Conservation (phyloP, 2,329 filamentous ascomycete species). For the Claviceps pazoutovae region DNA sequence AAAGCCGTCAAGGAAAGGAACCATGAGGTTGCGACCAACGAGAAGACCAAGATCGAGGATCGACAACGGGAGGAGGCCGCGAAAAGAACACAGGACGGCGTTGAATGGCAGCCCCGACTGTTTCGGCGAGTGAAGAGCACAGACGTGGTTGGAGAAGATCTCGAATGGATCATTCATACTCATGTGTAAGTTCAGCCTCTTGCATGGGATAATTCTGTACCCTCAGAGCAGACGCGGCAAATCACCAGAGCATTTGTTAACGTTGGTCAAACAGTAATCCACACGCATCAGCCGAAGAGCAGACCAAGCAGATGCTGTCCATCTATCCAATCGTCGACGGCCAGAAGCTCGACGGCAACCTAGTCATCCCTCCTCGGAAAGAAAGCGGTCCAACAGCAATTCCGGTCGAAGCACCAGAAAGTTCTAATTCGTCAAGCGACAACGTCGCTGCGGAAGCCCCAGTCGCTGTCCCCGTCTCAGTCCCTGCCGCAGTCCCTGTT, state of each 20-base stretch:
- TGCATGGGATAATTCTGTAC: background rate
- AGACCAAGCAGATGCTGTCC: conserved; percentile 68
- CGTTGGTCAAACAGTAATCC: conserved; percentile 14
- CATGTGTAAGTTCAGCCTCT: conserved; percentile 48
- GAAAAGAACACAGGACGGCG: conserved; percentile 57
- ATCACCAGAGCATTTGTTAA: conserved; percentile 8
- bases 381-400: background rate
- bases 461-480: too few species aligned
- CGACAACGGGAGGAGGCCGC: conserved; percentile 81
- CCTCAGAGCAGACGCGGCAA: background rate
- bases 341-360: conserved; percentile 44
- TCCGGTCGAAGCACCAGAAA: conserved; percentile 9
- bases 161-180: conserved; percentile 92
- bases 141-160: conserved; percentile 72
- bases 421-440: conserved; percentile 36
- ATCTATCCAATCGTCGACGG: conserved; percentile 77
- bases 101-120: conserved; percentile 78
- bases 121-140: conserved; percentile 66
- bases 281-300: conserved; percentile 46
- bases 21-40: conserved; percentile 79
- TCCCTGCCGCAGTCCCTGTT: background rate
- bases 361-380: conserved; percentile 37
- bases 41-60: conserved; percentile 94
- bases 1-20: conserved; percentile 73
- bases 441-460: conserved; percentile 2